Base-by-base conservation (phyloP, 2,329 filamentous ascomycete species). In the Basipetospora chlamydospora region DNA sequence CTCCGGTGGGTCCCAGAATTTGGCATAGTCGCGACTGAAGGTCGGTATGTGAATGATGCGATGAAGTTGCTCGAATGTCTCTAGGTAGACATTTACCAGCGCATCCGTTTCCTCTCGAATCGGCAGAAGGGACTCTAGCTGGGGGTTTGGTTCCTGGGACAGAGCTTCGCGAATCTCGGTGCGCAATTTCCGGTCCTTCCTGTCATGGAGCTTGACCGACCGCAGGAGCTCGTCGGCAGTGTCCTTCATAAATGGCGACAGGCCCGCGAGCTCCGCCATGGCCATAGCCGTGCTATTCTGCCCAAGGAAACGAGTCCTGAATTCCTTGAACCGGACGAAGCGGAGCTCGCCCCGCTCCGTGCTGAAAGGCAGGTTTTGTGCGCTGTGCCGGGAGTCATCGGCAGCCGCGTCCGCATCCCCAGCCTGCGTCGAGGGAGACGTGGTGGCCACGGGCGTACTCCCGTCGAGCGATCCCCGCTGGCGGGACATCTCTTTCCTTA, bases 231-330 rank as follows among this genome's bases (percentile, higher is more conserved):
- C 68, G 37, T 73, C 67, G 8, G 70, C 69, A 1, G 70, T 74
- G 54, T 75, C 70, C 43, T 65, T 67, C 71, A 76, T 75, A 40
- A 75, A 75, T 11, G 68, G 66, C 31, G 63, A 68, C 31, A 76
- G 58, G 3, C 71, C 70, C 3, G 66, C 66, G 45, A 70, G 56
- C 57, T 73, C 69, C 34, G 66, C 64, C 46, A 75, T 70, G 9
- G 71, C 70, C 54, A 73, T 67, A 54, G 65, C 73, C 30, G 69
- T 67, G 44, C 73, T 75, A 49, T 73, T 67, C 3, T 70, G 70
- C 2, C 71, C 70, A 45, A 68, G 72, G 48, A 74, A 75, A 43
- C 70, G 63, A 3, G 67, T 73, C 46, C 68, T 67, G 50, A 74
- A 74, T 42, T 70, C 67, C 47, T 71, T 70, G 38, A 69, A 67